phyloP scores from a whole-genome alignment of 2,329 filamentous ascomycete genomes.

The Hymenoscyphus repandus region DNA sequence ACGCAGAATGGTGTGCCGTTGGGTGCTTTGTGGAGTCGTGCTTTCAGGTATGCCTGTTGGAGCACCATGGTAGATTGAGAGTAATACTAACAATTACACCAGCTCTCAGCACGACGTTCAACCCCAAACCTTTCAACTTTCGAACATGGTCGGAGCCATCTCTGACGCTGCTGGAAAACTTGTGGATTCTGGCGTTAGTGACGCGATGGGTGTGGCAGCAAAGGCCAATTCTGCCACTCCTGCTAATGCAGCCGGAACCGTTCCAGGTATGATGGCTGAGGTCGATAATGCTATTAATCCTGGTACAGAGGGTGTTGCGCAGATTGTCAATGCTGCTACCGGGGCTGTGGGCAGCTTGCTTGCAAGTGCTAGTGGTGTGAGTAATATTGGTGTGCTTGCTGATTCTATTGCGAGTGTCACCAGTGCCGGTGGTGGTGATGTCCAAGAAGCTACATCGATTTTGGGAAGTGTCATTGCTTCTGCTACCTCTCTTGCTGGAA shows the following conservation, averaged over 20 bases:
- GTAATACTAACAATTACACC: too few relatives aligned
- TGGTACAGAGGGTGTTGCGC: background rate
- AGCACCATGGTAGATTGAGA: too few relatives aligned
- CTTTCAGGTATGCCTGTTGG: too few relatives aligned
- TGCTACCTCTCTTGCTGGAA: too few relatives aligned
- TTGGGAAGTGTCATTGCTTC: too few relatives aligned
- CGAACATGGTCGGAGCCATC: slow-evolving; percentile 11
- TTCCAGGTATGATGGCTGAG: background rate
- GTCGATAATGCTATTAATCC: slow-evolving; percentile 2
- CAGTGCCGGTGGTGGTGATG: background rate
- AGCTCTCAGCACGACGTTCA: background rate
- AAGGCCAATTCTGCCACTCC: background rate
- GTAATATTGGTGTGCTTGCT: slow-evolving; percentile 11
- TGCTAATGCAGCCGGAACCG: slow-evolving; percentile 2
- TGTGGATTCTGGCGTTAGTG: slow-evolving; percentile 7
- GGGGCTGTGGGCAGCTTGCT: slow-evolving; percentile 15
- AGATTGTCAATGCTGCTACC: slow-evolving; percentile 13
- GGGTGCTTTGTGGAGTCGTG: too few relatives aligned
- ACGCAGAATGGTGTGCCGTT: too few relatives aligned
- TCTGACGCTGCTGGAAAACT: slow-evolving; percentile 18
- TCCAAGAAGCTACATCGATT: too few relatives aligned
- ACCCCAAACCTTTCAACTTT: slow-evolving; percentile 1
- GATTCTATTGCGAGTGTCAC: background rate
- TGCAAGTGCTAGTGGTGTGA: slow-evolving; percentile 2
- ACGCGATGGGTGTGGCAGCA: slow-evolving; percentile 2